Base-by-base conservation (phyloP, 495 filamentous ascomycete species). In the Penicillium verhagenii region DNA sequence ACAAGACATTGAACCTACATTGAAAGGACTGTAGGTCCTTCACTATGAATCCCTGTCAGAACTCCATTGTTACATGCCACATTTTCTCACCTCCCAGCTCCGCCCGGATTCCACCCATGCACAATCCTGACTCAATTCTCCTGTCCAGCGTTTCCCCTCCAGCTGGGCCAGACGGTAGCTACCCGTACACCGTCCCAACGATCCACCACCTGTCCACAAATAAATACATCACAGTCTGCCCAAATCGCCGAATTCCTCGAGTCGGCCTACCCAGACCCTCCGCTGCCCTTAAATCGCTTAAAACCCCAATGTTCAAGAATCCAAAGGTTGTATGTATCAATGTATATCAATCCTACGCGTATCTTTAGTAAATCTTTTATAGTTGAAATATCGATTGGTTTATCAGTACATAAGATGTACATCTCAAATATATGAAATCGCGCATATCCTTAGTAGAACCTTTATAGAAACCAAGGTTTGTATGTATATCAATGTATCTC, bases 101-200 rank as follows among this genome's bases (percentile, higher is more conserved):
- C 31, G 2, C 5, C 31, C 31, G n/a, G 2, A 35, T 6, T 35
- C 9, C 5, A 2, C n/a, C n/a, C 31, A 35, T 35, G 1, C 5
- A 1, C 5, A 6, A n/a, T n/a, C n/a, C n/a, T n/a, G n/a, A n/a
- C n/a, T 35, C 31, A 14, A 72, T 67, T 57, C 61, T 66, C 47
- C 42, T 72, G 3, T 52, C 44, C 23, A 65, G 66, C 14, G 44
- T 43, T 45, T 46, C 62, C 52, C 53, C 58, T 39, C 35, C 60
- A 46, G 49, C 64, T 6, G 60, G 53, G 33, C 46, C 44, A n/a
- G 53, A 61, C 42, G 20, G 20, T 38, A 74, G 68, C n/a, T n/a
- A n/a, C n/a, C n/a, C n/a, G 61, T 77, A 73, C 60, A 75, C 71
- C 11, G 70, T 76, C 48, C 73, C 73, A 6, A 57, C 69, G 11